Percentiles rank a stretch among this genome's conserved stretches.
Conservation (phyloP, 139 green algal species). For the Volvox reticuliferus region DNA sequence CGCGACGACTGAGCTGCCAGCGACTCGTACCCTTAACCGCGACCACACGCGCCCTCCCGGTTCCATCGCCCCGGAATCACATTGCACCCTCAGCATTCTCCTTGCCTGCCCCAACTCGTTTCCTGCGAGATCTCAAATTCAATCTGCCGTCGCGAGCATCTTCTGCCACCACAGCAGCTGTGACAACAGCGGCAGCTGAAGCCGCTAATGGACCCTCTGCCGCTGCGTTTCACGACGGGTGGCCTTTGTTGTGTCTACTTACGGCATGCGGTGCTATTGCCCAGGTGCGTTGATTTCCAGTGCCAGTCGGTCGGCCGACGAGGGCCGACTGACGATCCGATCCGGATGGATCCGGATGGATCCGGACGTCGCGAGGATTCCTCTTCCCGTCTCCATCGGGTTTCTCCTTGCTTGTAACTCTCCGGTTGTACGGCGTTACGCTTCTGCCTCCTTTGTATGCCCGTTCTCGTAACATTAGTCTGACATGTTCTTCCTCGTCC, state of each 20-base stretch:
- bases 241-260: conserved; percentile 34
- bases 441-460: background rate
- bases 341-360: too few species aligned
- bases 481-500: too few species aligned
- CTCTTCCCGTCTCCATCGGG: background rate
- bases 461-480: background rate
- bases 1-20: background rate
- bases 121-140: background rate
- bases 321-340: background rate
- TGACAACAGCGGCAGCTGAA: background rate
- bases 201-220: background rate
- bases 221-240: background rate
- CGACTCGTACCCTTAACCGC: background rate
- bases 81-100: background rate
- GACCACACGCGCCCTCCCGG: background rate
- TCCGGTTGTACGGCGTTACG: background rate
- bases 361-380: background rate
- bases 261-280: background rate
- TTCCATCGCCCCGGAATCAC: background rate
- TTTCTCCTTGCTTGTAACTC: background rate
- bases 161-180: background rate
- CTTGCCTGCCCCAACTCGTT: background rate
- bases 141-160: background rate
- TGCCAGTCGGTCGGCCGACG: too few species aligned
- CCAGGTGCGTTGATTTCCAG: background rate